Conservation (phyloP, 1,284 basidiomycete genomes). For the Mycena sp. region DNA sequence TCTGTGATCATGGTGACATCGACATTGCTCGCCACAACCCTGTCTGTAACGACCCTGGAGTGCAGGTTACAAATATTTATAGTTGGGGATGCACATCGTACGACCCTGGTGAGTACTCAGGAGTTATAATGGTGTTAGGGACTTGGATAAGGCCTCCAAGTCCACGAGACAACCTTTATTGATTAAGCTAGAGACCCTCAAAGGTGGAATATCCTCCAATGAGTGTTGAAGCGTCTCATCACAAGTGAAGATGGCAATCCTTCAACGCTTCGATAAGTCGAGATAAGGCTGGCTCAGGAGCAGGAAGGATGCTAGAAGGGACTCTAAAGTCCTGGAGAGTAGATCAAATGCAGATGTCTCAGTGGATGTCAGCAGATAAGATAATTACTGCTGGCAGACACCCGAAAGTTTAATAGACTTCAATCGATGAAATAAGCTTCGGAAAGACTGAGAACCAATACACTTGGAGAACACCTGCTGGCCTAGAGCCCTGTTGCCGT, state of each 20-base stretch:
- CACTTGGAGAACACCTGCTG: constrained; percentile 4
- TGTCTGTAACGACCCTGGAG: not conserved
- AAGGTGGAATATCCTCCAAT: no score
- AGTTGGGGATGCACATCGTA: not conserved
- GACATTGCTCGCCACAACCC: no score
- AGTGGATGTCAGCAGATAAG: not conserved
- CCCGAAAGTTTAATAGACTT: no score
- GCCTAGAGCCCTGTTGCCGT: not conserved
- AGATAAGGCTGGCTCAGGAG: not conserved
- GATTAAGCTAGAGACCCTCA: not conserved
- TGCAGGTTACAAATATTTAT: constrained; percentile 3
- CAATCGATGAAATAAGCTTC: not conserved
- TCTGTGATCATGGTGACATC: no score
- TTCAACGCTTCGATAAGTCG: not conserved
- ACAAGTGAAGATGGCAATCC: not conserved
- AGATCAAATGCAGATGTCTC: constrained; percentile 3
- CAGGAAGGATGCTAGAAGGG: not conserved
- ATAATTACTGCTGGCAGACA: not conserved
- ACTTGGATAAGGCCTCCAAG: constrained; percentile 6
- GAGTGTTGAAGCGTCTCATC: no score
- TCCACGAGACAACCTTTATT: not conserved
- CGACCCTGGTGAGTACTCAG: not conserved
- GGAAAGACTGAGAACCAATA: not conserved
- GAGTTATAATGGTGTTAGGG: constrained; percentile 6
- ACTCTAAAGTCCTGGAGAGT: not conserved